These are phyloP conservation scores for Phoma sp. DNA, from an alignment of 2,329 filamentous ascomycete species.

Conservation along the genomic window DNA sequence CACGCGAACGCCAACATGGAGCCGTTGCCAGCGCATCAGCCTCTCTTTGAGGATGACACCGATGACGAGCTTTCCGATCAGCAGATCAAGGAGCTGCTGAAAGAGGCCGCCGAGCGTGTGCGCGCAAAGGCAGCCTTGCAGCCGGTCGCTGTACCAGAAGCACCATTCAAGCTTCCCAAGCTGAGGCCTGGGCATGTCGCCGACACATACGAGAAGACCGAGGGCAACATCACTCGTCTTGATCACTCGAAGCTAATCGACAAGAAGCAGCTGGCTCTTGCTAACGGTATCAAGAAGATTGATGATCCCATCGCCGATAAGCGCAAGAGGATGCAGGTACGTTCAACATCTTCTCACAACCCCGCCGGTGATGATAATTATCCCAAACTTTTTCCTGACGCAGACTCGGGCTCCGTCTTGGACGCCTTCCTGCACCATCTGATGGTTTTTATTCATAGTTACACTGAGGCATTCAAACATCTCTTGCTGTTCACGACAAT, in stretches of 20 bases:
- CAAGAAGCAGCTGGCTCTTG: constrained; percentile 55
- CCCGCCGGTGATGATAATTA: constrained; percentile 75
- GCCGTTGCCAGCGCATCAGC: constrained; percentile 45
- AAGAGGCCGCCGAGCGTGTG: constrained; percentile 68
- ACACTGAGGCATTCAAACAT: constrained; percentile 65
- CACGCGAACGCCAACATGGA: constrained; percentile 45
- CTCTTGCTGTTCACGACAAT: constrained; percentile 18
- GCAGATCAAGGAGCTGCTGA: constrained; percentile 68
- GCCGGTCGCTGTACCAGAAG: constrained; percentile 37
- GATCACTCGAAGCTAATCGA: constrained; percentile 61
- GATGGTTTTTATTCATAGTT: constrained; percentile 76
- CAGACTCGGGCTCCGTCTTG: constrained; percentile 80
- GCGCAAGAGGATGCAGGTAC: constrained; percentile 61
- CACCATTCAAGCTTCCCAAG: constrained; percentile 58
- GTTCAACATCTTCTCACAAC: constrained; percentile 31
- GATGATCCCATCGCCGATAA: constrained; percentile 60
- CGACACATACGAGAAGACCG: constrained; percentile 62
- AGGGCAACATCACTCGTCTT: constrained; percentile 61
- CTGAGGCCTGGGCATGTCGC: constrained; percentile 57
- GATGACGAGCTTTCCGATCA: constrained; percentile 65
- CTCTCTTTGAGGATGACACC: constrained; percentile 40
- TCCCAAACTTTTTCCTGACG: constrained; percentile 74
- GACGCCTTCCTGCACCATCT: constrained; percentile 75
- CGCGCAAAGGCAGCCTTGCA: constrained; percentile 49
- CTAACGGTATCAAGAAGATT: constrained; percentile 60